Percentiles rank a stretch among this genome's conserved stretches.
Conservation (phyloP, 192 early-diverging fungal genomes). For the Cetraspora pellucida region DNA sequence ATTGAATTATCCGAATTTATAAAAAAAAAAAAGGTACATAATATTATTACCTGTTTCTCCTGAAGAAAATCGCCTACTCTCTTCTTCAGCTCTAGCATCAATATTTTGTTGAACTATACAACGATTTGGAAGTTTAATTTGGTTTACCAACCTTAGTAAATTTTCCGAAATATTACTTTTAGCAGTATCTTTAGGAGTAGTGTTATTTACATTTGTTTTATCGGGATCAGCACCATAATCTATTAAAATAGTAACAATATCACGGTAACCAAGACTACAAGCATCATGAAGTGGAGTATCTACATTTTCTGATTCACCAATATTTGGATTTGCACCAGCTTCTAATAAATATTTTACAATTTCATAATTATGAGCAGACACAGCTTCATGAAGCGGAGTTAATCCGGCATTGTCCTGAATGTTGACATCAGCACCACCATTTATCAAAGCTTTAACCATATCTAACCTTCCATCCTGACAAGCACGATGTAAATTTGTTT, state of each 20-base stretch:
- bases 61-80: background rate
- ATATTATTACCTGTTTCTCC: background rate
- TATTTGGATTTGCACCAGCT: constrained; percentile 62
- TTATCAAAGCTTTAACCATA: constrained; percentile 49
- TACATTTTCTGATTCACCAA: constrained; percentile 53
- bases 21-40: too few species aligned
- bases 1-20: too few species aligned
- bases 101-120: constrained; percentile 2
- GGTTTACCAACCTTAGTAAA: background rate
- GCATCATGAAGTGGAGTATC: constrained; percentile 71
- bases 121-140: background rate
- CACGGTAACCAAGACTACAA: constrained; percentile 55
- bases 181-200: constrained; percentile 58
- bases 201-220: constrained; percentile 52
- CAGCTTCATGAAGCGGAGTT: constrained; percentile 64
- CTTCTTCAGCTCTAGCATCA: background rate
- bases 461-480: constrained; percentile 57
- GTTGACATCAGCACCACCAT: constrained; percentile 69
- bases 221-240: constrained; percentile 52
- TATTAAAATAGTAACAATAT: constrained; percentile 49
- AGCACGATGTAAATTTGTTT: constrained; percentile 52
- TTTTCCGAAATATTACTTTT: background rate
- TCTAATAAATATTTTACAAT: constrained; percentile 52
- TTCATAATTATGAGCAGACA: constrained; percentile 48
- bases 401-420: constrained; percentile 65